Evolutionary conservation across 2,329 filamentous ascomycete genomes (phyloP).

Genomic region (Alternaria tenuissima): DNA sequence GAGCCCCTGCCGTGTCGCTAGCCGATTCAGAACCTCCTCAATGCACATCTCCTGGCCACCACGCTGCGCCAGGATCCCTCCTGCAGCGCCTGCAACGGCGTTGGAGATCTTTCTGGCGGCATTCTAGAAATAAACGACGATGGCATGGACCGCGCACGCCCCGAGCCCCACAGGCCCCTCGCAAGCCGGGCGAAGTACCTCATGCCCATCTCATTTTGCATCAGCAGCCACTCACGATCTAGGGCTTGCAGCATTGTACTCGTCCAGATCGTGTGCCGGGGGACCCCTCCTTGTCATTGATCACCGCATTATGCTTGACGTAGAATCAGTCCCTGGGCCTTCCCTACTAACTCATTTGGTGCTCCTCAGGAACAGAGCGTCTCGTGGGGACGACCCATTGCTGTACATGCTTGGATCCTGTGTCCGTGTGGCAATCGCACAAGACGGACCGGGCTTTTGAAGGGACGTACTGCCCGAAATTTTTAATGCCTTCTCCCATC

Average conservation of each 20-base stretch:
- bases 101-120: constrained; percentile 53
- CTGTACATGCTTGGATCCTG: constrained; percentile 51
- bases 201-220: constrained; percentile 49
- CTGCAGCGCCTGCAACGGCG: constrained; percentile 50
- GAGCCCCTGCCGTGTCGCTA: constrained; percentile 42
- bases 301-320: constrained; percentile 57
- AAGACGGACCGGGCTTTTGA: constrained; percentile 47
- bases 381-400: constrained; percentile 52
- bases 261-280: constrained; percentile 51
- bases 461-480: constrained; percentile 49
- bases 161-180: constrained; percentile 34
- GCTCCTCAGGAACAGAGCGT: constrained; percentile 55
- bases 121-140: constrained; percentile 53
- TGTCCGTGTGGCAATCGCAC: constrained; percentile 55
- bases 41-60: constrained; percentile 50
- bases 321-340: constrained; percentile 53
- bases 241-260: constrained; percentile 49
- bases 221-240: constrained; percentile 52
- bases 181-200: constrained; percentile 43
- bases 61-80: constrained; percentile 46
- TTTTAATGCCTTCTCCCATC: constrained; percentile 51
- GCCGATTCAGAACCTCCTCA: constrained; percentile 42
- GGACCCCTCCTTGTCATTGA: constrained; percentile 50
- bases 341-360: constrained; percentile 53
- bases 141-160: constrained; percentile 43